Conservation (phyloP, 441 rosid species). For the Populus hybrid region DNA sequence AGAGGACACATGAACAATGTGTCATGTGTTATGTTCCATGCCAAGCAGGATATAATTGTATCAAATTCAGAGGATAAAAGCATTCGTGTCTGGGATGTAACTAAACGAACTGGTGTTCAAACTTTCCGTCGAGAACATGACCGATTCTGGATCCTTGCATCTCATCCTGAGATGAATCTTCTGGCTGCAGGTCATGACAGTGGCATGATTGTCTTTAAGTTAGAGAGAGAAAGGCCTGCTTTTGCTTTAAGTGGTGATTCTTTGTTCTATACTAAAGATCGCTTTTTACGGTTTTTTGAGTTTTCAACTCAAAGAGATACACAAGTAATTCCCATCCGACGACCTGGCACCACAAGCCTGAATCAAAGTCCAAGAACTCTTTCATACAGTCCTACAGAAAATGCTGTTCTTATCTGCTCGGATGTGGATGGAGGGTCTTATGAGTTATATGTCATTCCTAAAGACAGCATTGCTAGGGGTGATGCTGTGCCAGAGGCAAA, state of each 20-base stretch:
- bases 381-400: conserved; percentile 84
- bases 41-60: no score
- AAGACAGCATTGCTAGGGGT: conserved; percentile 65
- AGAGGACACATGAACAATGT: no score
- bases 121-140: no score
- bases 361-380: conserved; percentile 85
- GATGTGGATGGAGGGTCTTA: conserved; percentile 90
- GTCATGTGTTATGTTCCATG: no score
- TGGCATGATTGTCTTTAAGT: no score
- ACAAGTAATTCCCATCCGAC: conserved; percentile 72
- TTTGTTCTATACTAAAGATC: conserved; percentile 69
- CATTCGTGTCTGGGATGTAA: no score
- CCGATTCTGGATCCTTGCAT: no score
- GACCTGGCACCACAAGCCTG: conserved; percentile 73
- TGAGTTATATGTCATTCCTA: conserved; percentile 72
- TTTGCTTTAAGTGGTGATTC: conserved; percentile 75
- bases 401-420: conserved; percentile 76
- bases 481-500: conserved; percentile 75
- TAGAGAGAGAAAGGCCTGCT: no score
- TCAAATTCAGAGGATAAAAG: no score
- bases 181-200: no score
- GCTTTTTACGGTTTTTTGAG: conserved; percentile 69
- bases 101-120: no score
- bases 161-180: no score
- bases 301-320: conserved; percentile 66